Base-by-base conservation (phyloP, 495 filamentous ascomycete genomes). In the Penicillium angulare region DNA sequence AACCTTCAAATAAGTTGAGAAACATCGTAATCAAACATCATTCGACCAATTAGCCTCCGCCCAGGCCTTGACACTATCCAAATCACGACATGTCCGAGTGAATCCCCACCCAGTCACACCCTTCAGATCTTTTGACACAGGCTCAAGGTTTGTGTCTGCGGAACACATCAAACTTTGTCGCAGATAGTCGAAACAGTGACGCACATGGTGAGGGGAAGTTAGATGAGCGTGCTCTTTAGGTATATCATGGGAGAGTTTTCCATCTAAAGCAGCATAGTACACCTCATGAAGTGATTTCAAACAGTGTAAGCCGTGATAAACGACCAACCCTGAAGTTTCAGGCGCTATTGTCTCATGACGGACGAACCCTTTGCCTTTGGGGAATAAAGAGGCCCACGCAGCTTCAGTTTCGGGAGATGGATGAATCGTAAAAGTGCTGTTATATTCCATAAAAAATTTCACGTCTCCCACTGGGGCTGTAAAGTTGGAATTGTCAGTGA, bases 131-230 rank as follows among this genome's bases (percentile, higher is more conserved):
- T 29, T 26, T 5, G 13, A 5, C 3, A 32, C 6, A 2, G 42
- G 26, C 26, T 44, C 42, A 3, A 44, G 12, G 12, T 31, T 44
- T 0, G 42, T 44, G 5, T 44, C 42, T 3, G 42, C 42, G n/a
- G 42, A 26, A 18, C 42, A 44, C 5, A 32, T 44, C 13, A 31
- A 7, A 12, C 42, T 32, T 12, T 44, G 42, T 6, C 26, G 24
- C 26, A 44, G 26, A 16, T 44, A 44, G 42, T 44, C 42, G 7
- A 44, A 29, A 16, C 42, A 44, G 26, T 44, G 42, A 4, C 24
- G 24, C 5, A 44, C 26, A 20, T 44, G 42, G n/a, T n/a, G n/a
- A n/a, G n/a, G n/a, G n/a, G n/a, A n/a, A n/a, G n/a, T n/a, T n/a
- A n/a, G n/a, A n/a, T 15, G 13, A n/a, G 5, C 5, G 5, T 43